Conservation (phyloP, 345 rosid species). For the Populus alba region DNA sequence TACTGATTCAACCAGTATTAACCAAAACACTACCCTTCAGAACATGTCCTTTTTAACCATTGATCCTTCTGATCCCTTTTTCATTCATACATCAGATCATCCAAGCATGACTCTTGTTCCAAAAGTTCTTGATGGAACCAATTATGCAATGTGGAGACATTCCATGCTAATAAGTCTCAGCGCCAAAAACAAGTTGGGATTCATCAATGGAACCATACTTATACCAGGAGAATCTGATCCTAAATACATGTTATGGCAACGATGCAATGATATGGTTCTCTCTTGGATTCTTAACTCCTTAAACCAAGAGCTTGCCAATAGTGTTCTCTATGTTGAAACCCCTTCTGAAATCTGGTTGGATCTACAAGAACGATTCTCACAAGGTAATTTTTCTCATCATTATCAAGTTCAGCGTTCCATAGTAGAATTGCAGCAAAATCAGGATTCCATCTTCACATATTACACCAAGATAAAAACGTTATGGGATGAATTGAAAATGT, state of each 20-base stretch:
- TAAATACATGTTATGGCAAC: neutral
- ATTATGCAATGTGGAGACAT: neutral
- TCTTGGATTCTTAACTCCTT: neutral
- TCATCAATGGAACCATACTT: neutral
- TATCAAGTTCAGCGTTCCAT: neutral
- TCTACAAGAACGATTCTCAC: neutral
- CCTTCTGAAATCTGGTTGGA: neutral
- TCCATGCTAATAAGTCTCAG: neutral
- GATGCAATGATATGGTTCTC: neutral
- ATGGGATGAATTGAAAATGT: too few species aligned
- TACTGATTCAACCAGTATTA: too few species aligned
- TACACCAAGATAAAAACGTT: too few species aligned
- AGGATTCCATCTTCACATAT: too few species aligned
- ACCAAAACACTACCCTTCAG: neutral
- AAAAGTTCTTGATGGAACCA: neutral
- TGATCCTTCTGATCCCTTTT: neutral
- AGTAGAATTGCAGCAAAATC: neutral
- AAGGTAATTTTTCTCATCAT: neutral
- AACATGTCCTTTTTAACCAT: neutral
- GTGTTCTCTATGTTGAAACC: constrained; percentile 3
- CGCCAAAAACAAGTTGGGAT: neutral
- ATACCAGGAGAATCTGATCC: neutral
- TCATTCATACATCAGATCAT: neutral
- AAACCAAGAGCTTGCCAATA: neutral
- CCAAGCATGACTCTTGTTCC: neutral